Evolutionary conservation across 495 filamentous ascomycete genomes (phyloP), one percentile per base, ranked within the genome.

Genomic region (Trichoderma asperelloides): DNA sequence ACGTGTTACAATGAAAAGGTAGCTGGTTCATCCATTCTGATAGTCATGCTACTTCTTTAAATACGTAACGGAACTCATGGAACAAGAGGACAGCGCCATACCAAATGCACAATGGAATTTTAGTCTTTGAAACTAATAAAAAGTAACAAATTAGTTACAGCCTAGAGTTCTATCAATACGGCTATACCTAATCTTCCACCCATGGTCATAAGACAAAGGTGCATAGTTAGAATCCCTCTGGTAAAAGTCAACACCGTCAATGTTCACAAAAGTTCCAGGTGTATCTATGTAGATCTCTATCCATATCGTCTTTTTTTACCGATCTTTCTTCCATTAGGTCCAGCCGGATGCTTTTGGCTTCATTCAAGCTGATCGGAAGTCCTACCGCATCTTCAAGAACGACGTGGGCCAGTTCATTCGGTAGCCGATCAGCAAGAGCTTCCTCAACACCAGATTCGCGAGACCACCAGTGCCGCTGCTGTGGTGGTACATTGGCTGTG

Each of bases 401-500:
- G 18, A 69, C 55, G 13, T 70, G 68, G 8, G 64, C 25, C 15
- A 75, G 13, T 63, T 72, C 74, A 15, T 15, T 49, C 7, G 70
- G 70, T n/a, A 75, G 43, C 21, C 65, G 33, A 2, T 16, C 13
- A 5, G 33, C 40, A 25, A 40, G 62, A 13, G n/a, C 23, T 15
- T 51, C 51, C 2, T 51, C 43, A 2, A 63, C 21, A 28, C 47
- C 33, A 6, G 77, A 66, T 62, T 71, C 66, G 12, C 70, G 71
- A 2, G 43, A 69, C 79, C 78, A 81, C 78, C 80, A 80, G 65
- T 82, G 76, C n/a, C 65, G 69, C 28, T 73, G 74, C 66, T 80
- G 85, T 5, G 85, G 85, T 2, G 86, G 85, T 0, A 88, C 81
- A 69, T 85, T 83, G 1, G 81, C 80, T 1, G 86, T 84, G 0